Percentiles rank a stretch among this genome's conserved stretches.
phyloP scores from a whole-genome alignment of 352 stramenopile genomes.

The Globisporangium iwayamae region DNA sequence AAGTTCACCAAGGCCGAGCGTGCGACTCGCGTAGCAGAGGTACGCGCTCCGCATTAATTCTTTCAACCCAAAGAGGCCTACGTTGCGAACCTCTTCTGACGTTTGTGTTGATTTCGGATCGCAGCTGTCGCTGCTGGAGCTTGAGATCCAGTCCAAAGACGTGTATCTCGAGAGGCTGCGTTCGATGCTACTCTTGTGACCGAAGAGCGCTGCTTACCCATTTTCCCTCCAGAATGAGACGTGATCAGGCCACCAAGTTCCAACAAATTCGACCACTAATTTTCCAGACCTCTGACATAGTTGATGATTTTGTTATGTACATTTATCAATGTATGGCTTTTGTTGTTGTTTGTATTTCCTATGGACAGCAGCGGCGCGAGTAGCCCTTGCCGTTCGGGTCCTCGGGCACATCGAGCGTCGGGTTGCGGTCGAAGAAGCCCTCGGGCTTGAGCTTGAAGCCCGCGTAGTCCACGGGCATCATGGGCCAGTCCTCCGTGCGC shows the following conservation, averaged over 20 bases:
- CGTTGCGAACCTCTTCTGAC: background rate
- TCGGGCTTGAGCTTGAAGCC: slow-evolving; percentile 69
- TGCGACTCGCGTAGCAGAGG: slow-evolving; percentile 52
- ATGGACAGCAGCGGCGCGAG: slow-evolving; percentile 28
- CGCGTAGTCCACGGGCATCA: slow-evolving; percentile 75
- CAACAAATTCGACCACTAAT: background rate
- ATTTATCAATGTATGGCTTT: background rate
- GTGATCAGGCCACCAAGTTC: background rate
- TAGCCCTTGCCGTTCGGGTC: slow-evolving; percentile 37
- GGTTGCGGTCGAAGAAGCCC: slow-evolving; percentile 61
- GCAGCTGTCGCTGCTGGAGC: slow-evolving; percentile 58
- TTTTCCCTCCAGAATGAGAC: background rate
- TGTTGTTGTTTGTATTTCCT: background rate
- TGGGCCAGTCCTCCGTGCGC: slow-evolving; percentile 63
- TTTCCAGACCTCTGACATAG: background rate
- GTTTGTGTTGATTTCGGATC: slow-evolving; percentile 1
- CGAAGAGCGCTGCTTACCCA: background rate
- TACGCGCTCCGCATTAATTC: slow-evolving; percentile 15
- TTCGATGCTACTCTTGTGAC: slow-evolving; percentile 31
- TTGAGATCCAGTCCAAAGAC: slow-evolving; percentile 67
- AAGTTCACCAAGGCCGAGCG: slow-evolving; percentile 45
- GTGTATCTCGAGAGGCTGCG: slow-evolving; percentile 63
- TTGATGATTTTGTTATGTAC: background rate
- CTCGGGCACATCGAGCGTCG: slow-evolving; percentile 43
- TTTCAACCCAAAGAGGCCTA: background rate